Base-by-base conservation (phyloP, 2,329 filamentous ascomycete genomes). In the Ceratocystiopsis brevicomis region DNA sequence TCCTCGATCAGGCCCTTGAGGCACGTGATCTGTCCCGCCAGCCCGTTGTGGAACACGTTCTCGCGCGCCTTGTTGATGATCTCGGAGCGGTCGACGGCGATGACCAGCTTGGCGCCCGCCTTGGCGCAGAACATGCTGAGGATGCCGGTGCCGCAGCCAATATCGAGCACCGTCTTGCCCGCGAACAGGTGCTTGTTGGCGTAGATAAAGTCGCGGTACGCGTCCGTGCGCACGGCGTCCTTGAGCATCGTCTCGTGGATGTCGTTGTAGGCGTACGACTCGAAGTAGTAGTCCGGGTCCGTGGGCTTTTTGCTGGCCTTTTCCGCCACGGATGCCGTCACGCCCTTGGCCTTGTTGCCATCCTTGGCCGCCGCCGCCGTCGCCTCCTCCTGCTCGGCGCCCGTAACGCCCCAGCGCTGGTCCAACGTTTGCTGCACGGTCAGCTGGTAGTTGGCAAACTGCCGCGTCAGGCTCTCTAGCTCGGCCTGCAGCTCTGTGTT, bases 161-260 rank as follows among this genome's bases (percentile, higher is more conserved):
- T 86, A 56, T 96, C 87, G 8, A 96, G 73, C 13, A 95, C 82
- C 11, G 78, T 75, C 63, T 93, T 94, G 53, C 76, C 82, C 32
- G 77, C 75, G 61, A 95, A 94, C 4, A 94, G 64, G 50, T 84
- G 67, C 59, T 93, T 90, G 64, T 95, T 85, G 51, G 78, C 75
- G 63, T 95, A 94, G 54, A 95, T 86, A 57, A 95, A 94, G 61
- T 96, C 86, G 39, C 87, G 77, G 61, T 96, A 96, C 3, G 84
- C 80, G 53, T 94, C 82, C 12, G 87, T 96, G 42, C 87, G 80
- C 37, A 94, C 70, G 0, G 73, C 68, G 55, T 96, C 87, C 58
- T 94, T 93, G 48, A 96, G 71, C 87, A 96, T 96, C 9, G 81
- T 86, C 57, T 94, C 85, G 58, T 96, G 87, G 44, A 96, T 95